phyloP scores from a whole-genome alignment of 108 stramenopile genomes.

The Pseudonitzschia delicatissima region DNA sequence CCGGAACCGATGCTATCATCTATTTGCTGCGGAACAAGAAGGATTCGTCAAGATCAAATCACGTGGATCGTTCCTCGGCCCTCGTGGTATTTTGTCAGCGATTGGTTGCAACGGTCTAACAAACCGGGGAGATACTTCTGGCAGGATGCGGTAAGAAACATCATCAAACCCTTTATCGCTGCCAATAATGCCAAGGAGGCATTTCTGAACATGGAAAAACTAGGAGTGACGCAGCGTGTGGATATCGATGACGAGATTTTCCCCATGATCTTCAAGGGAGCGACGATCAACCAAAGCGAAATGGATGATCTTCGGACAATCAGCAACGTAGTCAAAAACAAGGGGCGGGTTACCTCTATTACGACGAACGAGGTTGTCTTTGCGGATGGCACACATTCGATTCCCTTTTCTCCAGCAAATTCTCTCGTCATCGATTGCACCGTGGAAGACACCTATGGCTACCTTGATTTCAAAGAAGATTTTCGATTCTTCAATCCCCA shows the following conservation, averaged over 20 bases:
- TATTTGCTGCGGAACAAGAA: not conserved
- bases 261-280: not conserved
- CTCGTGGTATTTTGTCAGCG: not conserved
- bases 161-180: not conserved
- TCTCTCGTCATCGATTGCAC: not conserved
- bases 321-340: not conserved
- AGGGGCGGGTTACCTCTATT: not conserved
- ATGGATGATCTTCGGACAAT: not conserved
- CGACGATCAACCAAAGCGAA: not conserved
- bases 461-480: not conserved
- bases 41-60: not conserved
- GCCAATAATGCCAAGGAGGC: not conserved
- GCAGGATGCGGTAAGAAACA: not conserved
- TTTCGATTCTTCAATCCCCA: not conserved
- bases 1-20: not conserved
- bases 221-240: not conserved
- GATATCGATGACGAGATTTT: not conserved
- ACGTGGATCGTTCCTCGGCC: not conserved
- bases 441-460: not conserved
- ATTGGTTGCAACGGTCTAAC: not conserved
- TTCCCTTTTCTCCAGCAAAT: constrained; percentile 1
- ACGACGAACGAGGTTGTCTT: not conserved
- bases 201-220: constrained; percentile 1
- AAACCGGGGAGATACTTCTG: not conserved
- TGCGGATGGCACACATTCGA: not conserved